phyloP scores from a whole-genome alignment of 441 rosid species.

The Mallotus repandus region DNA sequence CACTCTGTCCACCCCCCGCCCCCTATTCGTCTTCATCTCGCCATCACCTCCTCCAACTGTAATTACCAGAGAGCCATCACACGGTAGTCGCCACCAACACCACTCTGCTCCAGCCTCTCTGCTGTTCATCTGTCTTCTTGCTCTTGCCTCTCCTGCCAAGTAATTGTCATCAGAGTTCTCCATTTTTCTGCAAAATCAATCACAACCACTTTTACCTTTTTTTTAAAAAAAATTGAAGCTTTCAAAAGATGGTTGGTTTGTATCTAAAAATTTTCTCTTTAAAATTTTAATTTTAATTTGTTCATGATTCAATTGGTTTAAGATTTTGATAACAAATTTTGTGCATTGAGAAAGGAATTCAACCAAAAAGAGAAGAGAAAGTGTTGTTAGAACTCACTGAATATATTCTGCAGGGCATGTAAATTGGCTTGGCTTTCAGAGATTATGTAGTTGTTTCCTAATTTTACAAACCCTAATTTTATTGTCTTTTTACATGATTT shows the following conservation, averaged over 20 bases:
- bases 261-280: background rate
- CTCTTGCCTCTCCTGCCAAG: too few relatives aligned
- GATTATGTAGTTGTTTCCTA: slow-evolving; percentile 53
- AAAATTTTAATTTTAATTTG: background rate
- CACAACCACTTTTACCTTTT: background rate
- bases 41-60: too few relatives aligned
- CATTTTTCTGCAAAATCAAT: background rate
- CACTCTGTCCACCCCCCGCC: too few relatives aligned
- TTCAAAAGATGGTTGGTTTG: slow-evolving; percentile 41
- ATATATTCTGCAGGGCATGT: slow-evolving; percentile 87
- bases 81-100: too few relatives aligned
- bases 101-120: too few relatives aligned
- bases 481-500: background rate
- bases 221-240: background rate
- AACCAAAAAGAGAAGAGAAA: slow-evolving; percentile 72
- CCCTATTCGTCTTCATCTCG: too few relatives aligned
- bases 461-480: background rate
- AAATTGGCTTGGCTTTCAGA: slow-evolving; percentile 76
- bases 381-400: slow-evolving; percentile 79
- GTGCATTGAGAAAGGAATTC: slow-evolving; percentile 38
- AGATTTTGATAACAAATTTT: background rate
- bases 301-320: background rate
- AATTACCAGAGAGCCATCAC: too few relatives aligned
- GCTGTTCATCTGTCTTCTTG: too few relatives aligned
- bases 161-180: background rate